Evolutionary conservation across 106 monocot genomes (phyloP).

Genomic region (Hemerocallis citrina): DNA sequence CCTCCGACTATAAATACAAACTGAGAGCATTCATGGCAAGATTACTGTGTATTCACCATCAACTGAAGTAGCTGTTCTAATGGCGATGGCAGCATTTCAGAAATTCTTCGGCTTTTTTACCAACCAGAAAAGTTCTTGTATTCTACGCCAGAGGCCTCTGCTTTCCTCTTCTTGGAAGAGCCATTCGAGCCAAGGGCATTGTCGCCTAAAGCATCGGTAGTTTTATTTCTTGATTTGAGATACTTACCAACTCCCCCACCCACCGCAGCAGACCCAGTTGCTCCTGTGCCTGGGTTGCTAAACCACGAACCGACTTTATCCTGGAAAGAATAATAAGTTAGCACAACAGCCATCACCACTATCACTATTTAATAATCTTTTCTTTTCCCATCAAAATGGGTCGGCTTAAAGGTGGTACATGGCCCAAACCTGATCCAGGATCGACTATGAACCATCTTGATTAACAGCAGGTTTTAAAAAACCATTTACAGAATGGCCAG

Average conservation of each 20-base stretch:
- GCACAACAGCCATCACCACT: neutral
- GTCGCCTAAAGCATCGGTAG: conserved; percentile 10
- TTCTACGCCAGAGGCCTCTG: conserved; percentile 16
- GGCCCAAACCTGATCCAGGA: too few species aligned
- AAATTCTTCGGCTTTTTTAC: too few species aligned
- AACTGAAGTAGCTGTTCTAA: too few species aligned
- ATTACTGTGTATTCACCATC: too few species aligned
- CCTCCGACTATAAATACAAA: too few species aligned
- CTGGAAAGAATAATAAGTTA: conserved; percentile 18
- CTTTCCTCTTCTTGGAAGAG: conserved; percentile 40
- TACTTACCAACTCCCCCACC: conserved; percentile 37
- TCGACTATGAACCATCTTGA: too few species aligned
- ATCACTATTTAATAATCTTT: neutral
- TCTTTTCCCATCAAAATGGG: neutral
- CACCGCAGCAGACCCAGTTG: conserved; percentile 21
- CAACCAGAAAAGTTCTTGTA: conserved; percentile 57
- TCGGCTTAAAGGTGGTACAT: neutral
- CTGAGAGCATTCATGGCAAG: too few species aligned
- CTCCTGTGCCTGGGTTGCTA: conserved; percentile 74
- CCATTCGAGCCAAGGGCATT: conserved; percentile 9
- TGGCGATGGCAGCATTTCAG: too few species aligned
- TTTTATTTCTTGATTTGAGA: conserved; percentile 32
- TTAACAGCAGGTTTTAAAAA: too few species aligned
- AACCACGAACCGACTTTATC: conserved; percentile 80
- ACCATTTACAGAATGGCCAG: too few species aligned